Conservation (phyloP, 192 early-diverging fungal genomes). For the Mortierella hygrophila region DNA sequence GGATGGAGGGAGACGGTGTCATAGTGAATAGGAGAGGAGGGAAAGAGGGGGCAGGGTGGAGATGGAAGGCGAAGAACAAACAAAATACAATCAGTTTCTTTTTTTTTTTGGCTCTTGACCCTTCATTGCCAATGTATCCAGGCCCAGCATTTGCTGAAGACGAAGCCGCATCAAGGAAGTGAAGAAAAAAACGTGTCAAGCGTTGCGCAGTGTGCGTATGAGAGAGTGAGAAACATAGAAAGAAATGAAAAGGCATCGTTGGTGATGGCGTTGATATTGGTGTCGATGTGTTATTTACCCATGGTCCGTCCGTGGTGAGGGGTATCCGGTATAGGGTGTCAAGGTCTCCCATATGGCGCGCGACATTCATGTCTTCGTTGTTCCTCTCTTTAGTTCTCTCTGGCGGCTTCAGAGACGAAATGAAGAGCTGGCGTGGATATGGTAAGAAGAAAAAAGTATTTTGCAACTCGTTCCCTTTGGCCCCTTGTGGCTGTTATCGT, state of each 20-base stretch:
- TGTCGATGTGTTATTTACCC: constrained; percentile 19
- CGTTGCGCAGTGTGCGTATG: background rate
- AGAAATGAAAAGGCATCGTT: background rate
- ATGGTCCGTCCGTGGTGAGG: constrained; percentile 33
- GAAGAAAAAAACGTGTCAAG: background rate
- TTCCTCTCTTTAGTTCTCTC: background rate
- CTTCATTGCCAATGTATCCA: background rate
- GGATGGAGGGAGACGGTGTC: background rate
- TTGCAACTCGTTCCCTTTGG: background rate
- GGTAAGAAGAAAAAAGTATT: background rate
- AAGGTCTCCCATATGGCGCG: background rate
- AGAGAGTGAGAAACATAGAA: background rate
- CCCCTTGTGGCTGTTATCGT: background rate
- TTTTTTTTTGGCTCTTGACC: background rate
- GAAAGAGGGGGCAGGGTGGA: background rate
- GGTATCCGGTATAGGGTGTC: constrained; percentile 44
- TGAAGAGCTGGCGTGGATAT: background rate
- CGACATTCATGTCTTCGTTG: background rate
- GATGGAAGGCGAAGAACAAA: background rate
- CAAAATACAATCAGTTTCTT: background rate
- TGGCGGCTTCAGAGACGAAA: background rate
- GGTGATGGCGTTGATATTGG: background rate
- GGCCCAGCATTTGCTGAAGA: background rate
- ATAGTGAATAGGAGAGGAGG: background rate
- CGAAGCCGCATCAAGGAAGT: background rate